A percentile compares a stretch with the other conserved stretches of the same genome.
Conservation (phyloP, 2,329 filamentous ascomycete genomes). For the Aspergillus costaricaensis region DNA sequence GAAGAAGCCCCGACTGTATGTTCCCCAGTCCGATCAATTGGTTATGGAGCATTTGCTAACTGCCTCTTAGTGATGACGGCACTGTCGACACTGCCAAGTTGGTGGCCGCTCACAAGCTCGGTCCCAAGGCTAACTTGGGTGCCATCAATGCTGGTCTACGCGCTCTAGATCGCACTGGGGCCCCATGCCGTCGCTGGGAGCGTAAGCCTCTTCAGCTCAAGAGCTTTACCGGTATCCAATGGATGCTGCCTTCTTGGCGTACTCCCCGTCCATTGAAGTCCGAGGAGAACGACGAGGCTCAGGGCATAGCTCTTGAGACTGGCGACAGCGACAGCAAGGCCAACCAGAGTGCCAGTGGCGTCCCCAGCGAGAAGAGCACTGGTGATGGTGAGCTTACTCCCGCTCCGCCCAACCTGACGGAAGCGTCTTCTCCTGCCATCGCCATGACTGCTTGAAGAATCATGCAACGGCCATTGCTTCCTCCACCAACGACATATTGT, state of each 20-base stretch:
- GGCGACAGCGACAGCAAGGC: constrained; percentile 60
- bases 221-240: constrained; percentile 85
- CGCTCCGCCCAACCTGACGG: constrained; percentile 49
- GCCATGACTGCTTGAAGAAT: constrained; percentile 39
- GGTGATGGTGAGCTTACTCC: constrained; percentile 51
- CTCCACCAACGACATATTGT: not conserved
- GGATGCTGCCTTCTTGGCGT: constrained; percentile 81
- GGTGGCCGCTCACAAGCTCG: constrained; percentile 70
- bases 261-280: constrained; percentile 48
- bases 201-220: constrained; percentile 81
- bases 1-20: constrained; percentile 93
- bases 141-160: constrained; percentile 96
- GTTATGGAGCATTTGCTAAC: not conserved
- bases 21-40: constrained; percentile 29
- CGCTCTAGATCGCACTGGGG: constrained; percentile 86
- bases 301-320: constrained; percentile 57
- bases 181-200: constrained; percentile 89
- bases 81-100: constrained; percentile 45
- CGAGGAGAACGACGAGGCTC: constrained; percentile 63
- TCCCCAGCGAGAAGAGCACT: constrained; percentile 63
- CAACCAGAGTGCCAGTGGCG: constrained; percentile 57
- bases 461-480: not conserved
- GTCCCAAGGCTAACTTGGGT: constrained; percentile 93
- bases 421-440: constrained; percentile 54
- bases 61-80: constrained; percentile 51